Evolutionary conservation across 2,329 filamentous ascomycete genomes (phyloP).

Genomic region (Zopfia rhizophila): DNA sequence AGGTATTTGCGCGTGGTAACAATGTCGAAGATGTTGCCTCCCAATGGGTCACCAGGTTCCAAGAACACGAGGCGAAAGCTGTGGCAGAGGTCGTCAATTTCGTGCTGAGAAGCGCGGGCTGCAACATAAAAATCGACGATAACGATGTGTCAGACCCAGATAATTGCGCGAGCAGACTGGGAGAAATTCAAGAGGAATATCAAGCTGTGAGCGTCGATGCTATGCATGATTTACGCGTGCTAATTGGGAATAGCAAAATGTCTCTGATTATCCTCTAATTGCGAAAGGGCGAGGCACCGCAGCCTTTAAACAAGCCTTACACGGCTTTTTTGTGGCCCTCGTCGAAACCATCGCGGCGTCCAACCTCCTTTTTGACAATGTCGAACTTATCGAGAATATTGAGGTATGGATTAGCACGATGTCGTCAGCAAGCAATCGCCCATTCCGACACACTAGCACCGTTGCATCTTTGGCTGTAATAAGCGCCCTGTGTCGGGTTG

Average conservation of each 20-base stretch:
- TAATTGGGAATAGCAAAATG: slow-evolving; percentile 67
- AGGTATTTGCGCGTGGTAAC: slow-evolving; percentile 68
- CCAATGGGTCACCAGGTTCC: slow-evolving; percentile 67
- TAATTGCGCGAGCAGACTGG: slow-evolving; percentile 79
- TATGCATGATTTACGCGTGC: slow-evolving; percentile 4
- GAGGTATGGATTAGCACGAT: slow-evolving; percentile 90
- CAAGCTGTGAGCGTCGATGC: slow-evolving; percentile 70
- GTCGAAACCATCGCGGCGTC: slow-evolving; percentile 82
- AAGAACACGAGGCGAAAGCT: slow-evolving; percentile 64
- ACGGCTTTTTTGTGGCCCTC: slow-evolving; percentile 81
- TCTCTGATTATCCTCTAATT: slow-evolving; percentile 91
- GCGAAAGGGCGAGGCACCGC: slow-evolving; percentile 80
- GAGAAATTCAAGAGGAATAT: slow-evolving; percentile 88
- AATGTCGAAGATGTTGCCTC: slow-evolving; percentile 66
- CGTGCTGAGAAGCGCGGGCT: slow-evolving; percentile 76
- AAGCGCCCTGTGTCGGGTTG: slow-evolving; percentile 78
- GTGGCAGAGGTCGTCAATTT: slow-evolving; percentile 71
- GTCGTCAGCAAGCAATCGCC: slow-evolving; percentile 86
- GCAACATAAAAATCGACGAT: slow-evolving; percentile 78
- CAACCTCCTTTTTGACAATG: slow-evolving; percentile 81
- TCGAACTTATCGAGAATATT: slow-evolving; percentile 84
- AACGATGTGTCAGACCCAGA: slow-evolving; percentile 92
- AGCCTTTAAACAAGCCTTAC: slow-evolving; percentile 80
- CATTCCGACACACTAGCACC: slow-evolving; percentile 94
- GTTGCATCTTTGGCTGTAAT: slow-evolving; percentile 84